Conservation (phyloP, 2,329 filamentous ascomycete species). For the Trichothecium roseum region DNA sequence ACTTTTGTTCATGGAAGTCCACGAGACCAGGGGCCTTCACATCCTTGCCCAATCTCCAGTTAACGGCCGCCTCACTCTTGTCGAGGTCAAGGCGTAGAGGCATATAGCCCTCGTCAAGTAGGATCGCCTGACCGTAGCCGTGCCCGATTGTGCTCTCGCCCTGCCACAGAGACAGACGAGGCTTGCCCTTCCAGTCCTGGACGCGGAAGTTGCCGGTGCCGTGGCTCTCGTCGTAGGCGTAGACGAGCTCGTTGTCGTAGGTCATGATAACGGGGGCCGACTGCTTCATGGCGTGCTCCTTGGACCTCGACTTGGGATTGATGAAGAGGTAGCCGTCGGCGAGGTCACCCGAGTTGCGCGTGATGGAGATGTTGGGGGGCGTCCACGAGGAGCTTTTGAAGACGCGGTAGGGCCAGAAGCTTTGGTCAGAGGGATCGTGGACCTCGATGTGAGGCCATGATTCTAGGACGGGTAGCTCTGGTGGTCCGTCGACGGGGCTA, state of each 20-base stretch:
- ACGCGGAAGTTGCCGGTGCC: slow-evolving; percentile 1
- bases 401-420: slow-evolving; percentile 10
- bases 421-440: slow-evolving; percentile 5
- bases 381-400: slow-evolving; percentile 14
- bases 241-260: slow-evolving; percentile 2
- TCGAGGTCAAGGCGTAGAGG: background rate
- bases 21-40: slow-evolving; percentile 4
- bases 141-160: slow-evolving; percentile 1
- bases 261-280: background rate
- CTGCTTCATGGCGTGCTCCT: background rate
- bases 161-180: background rate
- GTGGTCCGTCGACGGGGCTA: background rate
- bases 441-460: slow-evolving; percentile 13
- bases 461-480: slow-evolving; percentile 2
- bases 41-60: background rate
- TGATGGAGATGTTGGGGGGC: slow-evolving; percentile 11
- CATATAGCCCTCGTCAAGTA: background rate
- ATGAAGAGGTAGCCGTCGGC: slow-evolving; percentile 17
- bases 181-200: slow-evolving; percentile 1
- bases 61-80: slow-evolving; percentile 5
- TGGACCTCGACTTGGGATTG: slow-evolving; percentile 2
- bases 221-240: background rate
- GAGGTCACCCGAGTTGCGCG: slow-evolving; percentile 8
- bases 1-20: slow-evolving; percentile 4
- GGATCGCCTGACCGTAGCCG: background rate